Evolutionary conservation across 768 basidiomycete genomes (phyloP), one percentile per base, ranked within the genome.

Genomic region (Leccinum fibrillosum): DNA sequence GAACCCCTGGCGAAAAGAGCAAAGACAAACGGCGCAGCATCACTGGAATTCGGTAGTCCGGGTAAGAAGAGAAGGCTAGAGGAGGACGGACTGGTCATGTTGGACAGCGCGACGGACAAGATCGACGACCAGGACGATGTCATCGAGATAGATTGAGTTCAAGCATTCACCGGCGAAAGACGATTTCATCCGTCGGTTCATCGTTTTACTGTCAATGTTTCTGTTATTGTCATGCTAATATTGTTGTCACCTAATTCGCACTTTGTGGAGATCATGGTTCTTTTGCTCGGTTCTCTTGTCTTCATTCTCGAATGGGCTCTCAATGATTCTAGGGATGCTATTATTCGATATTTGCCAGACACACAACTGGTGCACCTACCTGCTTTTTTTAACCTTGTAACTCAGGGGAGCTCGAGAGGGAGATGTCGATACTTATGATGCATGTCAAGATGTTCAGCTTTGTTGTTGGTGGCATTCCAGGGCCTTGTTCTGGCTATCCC

Each of bases 81-180:
- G 49, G 85, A 88, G 65, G 90, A 92, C 55, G 91, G 90, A 9
- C 65, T 92, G 48, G 69, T 93, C 34, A 61, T 90, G 64, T 71
- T 93, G 69, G 88, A 89, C 32, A 74, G 76, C 11, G 78, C 75
- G 34, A 76, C 82, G 56, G 85, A 86, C 61, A 65, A 70, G 63
- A 68, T 86, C 30, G 85, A 75, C 26, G 84, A 75, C 26, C 67
- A 81, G 23, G 85, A 86, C 52, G 85, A 86, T 60, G 70, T 85
- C 11, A 85, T 86, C 53, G 80, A 74, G 69, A 79, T 86, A 62
- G 82, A 86, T 65, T 82, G 72, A 80, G 47, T 44, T 44, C 42
- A 44, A 44, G 42, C 42, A 44, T 28, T 21, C 15, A 28, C 9
- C 26, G 2, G 30, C 6, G 21, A 19, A 12, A 11, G 49, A 21